phyloP scores from a whole-genome alignment of 176 grass and related monocot species.

The Phragmites australis region DNA sequence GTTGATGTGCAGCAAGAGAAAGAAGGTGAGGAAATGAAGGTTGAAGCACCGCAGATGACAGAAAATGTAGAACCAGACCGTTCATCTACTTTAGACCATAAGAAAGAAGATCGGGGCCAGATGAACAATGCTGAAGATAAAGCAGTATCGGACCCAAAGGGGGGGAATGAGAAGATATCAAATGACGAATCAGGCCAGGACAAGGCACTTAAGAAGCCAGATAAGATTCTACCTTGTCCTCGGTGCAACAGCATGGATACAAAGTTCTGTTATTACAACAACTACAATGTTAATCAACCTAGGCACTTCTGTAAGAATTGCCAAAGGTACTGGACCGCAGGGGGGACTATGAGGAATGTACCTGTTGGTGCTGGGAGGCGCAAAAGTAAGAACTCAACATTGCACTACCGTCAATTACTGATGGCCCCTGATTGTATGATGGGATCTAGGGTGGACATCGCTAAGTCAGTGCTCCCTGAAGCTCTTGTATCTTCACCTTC shows the following conservation, averaged over 20 bases:
- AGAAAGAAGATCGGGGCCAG: slow-evolving; percentile 34
- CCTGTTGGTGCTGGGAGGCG: slow-evolving; percentile 83
- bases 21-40: slow-evolving; percentile 34
- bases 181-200: slow-evolving; percentile 56
- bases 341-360: slow-evolving; percentile 82
- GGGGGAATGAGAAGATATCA: slow-evolving; percentile 44
- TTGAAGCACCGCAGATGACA: slow-evolving; percentile 21
- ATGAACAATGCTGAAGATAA: slow-evolving; percentile 45
- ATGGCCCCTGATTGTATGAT: slow-evolving; percentile 60
- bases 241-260: slow-evolving; percentile 90
- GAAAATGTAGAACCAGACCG: slow-evolving; percentile 29
- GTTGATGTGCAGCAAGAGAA: slow-evolving; percentile 31
- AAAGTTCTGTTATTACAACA: slow-evolving; percentile 93
- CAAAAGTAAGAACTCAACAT: slow-evolving; percentile 64
- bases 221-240: slow-evolving; percentile 80
- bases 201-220: slow-evolving; percentile 77
- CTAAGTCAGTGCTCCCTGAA: slow-evolving; percentile 45
- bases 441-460: slow-evolving; percentile 45
- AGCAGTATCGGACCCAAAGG: slow-evolving; percentile 39
- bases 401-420: slow-evolving; percentile 60
- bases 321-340: slow-evolving; percentile 88
- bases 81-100: slow-evolving; percentile 34
- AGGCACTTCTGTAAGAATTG: slow-evolving; percentile 90
- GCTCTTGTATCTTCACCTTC: slow-evolving; percentile 46
- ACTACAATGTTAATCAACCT: slow-evolving; percentile 82